A percentile compares a stretch with the other conserved stretches of the same genome.
Evolutionary conservation across 1,284 basidiomycete genomes (phyloP).

Genomic region (Cryptococcus sp.): DNA sequence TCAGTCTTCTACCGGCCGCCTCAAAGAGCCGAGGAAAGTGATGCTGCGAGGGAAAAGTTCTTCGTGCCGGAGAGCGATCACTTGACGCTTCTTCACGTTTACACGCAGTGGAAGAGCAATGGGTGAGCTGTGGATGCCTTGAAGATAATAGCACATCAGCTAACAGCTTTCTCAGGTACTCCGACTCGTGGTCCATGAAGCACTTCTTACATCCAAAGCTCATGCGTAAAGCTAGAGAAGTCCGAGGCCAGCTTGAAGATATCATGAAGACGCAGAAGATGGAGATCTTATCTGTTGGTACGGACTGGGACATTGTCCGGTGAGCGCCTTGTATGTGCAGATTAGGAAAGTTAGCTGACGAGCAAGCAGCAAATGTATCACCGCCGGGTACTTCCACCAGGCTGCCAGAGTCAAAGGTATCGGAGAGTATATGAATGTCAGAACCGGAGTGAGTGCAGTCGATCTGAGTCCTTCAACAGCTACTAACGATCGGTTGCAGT

Average conservation of each 20-base stretch:
- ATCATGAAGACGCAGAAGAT: conserved; percentile 99
- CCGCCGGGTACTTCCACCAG: conserved; percentile 98
- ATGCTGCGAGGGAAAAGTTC: conserved; percentile 96
- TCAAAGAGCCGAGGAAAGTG: conserved; percentile 92
- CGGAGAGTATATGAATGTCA: conserved; percentile 96
- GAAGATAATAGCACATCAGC: conserved; percentile 1
- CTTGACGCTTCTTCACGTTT: conserved; percentile 92
- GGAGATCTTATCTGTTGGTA: conserved; percentile 82
- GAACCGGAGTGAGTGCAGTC: conserved; percentile 67
- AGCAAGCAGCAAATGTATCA: conserved; percentile 81
- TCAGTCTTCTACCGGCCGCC: conserved; percentile 95
- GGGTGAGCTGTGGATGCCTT: conserved; percentile 58
- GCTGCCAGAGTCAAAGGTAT: conserved; percentile 97
- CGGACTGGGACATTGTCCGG: conserved; percentile 93
- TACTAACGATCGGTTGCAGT: conserved; percentile 25
- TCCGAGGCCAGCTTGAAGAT: conserved; percentile 93
- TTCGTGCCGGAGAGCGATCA: conserved; percentile 98
- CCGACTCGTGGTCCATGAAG: conserved; percentile 89
- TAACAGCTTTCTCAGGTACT: conserved; percentile 59
- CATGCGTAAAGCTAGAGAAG: conserved; percentile 91
- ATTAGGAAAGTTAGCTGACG: conserved; percentile 20
- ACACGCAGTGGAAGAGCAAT: conserved; percentile 96
- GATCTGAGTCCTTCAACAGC: conserved; percentile 2
- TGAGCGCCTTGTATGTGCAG: conserved; percentile 39
- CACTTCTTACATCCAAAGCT: conserved; percentile 98